Conservation (phyloP, 169 alveolate genomes). For the Eimeria tenella region DNA sequence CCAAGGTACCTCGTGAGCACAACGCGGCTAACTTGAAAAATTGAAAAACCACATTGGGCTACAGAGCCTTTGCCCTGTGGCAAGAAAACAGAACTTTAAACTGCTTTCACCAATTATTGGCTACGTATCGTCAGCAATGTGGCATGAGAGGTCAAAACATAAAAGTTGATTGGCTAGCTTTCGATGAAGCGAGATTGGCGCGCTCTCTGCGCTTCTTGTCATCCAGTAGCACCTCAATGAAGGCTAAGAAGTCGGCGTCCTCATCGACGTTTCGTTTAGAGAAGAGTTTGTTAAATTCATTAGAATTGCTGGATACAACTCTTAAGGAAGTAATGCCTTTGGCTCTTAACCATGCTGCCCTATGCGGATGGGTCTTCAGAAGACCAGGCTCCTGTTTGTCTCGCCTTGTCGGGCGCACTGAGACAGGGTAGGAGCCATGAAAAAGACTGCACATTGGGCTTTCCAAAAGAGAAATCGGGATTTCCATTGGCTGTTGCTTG, state of each 20-base stretch:
- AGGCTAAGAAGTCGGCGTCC: neutral
- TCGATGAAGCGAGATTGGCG: too few relatives aligned
- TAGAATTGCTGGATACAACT: neutral
- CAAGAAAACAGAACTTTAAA: too few relatives aligned
- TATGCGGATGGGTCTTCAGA: slow-evolving; percentile 35
- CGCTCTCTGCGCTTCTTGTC: neutral
- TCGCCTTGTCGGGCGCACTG: slow-evolving; percentile 12
- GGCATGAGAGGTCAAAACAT: too few relatives aligned
- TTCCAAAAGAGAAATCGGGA: neutral
- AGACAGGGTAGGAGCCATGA: slow-evolving; percentile 3
- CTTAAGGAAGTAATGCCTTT: neutral
- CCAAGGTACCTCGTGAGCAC: too few relatives aligned
- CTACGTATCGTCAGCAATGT: too few relatives aligned
- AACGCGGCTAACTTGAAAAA: too few relatives aligned
- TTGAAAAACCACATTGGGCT: too few relatives aligned
- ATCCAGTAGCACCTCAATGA: neutral
- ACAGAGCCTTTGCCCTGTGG: too few relatives aligned
- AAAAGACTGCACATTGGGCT: neutral
- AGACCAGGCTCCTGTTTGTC: neutral
- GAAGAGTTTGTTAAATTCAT: neutral
- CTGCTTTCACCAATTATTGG: too few relatives aligned
- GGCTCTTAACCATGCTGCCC: slow-evolving; percentile 25
- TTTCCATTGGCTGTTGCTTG: neutral
- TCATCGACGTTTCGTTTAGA: slow-evolving; percentile 16
- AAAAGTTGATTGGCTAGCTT: too few relatives aligned